Conservation (phyloP, 306 rosid genomes). For the Dryas alaskensis region DNA sequence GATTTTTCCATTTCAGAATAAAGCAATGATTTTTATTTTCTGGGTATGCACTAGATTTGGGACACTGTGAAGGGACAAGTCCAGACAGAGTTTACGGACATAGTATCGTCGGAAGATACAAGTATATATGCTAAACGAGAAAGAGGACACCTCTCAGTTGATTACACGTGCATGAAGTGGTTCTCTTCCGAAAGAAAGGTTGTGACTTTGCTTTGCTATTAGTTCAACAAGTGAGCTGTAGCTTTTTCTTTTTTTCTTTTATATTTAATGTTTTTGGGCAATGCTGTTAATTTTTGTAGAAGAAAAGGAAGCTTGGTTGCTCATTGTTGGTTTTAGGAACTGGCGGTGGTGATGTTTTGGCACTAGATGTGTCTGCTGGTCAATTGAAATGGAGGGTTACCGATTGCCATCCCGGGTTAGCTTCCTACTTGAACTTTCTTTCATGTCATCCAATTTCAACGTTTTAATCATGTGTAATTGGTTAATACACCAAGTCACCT, state of each 20-base stretch:
- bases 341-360: slow-evolving; percentile 84
- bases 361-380: slow-evolving; percentile 78
- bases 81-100: slow-evolving; percentile 82
- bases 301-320: slow-evolving; percentile 67
- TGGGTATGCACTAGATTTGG: slow-evolving; percentile 59
- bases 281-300: slow-evolving; percentile 39
- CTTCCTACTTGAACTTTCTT: neutral
- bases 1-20: neutral
- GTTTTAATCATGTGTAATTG: neutral
- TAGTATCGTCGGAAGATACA: slow-evolving; percentile 51
- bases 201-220: neutral
- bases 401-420: slow-evolving; percentile 95
- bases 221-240: neutral
- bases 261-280: neutral
- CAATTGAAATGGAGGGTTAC: slow-evolving; percentile 70
- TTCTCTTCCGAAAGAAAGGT: slow-evolving; percentile 72
- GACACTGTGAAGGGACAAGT: slow-evolving; percentile 79
- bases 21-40: neutral
- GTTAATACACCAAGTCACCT: neutral
- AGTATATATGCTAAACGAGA: slow-evolving; percentile 38
- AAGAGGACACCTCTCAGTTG: slow-evolving; percentile 89
- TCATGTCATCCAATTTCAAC: neutral
- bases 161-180: slow-evolving; percentile 96
- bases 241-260: neutral
- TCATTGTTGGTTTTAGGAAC: slow-evolving; percentile 84